Evolutionary conservation across 331 rosid genomes (phyloP).

Genomic region (Saraca asoca): DNA sequence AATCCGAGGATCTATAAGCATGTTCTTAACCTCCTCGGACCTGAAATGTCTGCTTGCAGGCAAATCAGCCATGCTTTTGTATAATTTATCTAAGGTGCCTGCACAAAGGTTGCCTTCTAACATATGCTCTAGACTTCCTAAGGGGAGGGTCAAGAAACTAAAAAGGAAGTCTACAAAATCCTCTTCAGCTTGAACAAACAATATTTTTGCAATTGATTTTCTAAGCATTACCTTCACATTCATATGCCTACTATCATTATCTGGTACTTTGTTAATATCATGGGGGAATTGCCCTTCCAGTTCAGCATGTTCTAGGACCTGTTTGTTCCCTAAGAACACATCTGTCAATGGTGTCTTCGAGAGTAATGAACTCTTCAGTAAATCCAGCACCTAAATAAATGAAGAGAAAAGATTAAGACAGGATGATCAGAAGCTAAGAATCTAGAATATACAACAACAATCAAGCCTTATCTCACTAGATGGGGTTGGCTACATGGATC

Average conservation of each 20-base stretch:
- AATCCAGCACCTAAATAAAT: constrained; percentile 10
- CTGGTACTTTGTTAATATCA: too few species aligned
- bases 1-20: background rate
- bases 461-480: too few species aligned
- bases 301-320: too few species aligned
- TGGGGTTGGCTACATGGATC: too few species aligned
- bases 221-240: background rate
- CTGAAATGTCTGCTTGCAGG: background rate
- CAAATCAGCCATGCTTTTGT: background rate
- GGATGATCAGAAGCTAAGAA: too few species aligned
- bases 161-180: constrained; percentile 26
- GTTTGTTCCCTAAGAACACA: constrained; percentile 1
- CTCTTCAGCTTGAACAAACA: background rate
- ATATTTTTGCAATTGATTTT: background rate
- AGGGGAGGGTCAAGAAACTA: constrained; percentile 9
- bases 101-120: background rate
- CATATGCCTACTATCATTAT: too few species aligned
- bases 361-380: constrained; percentile 15
- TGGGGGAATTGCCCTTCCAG: too few species aligned
- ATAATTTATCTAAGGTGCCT: constrained; percentile 14
- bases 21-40: background rate
- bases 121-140: constrained; percentile 17
- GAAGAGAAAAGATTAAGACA: too few species aligned
- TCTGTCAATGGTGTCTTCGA: constrained; percentile 11
- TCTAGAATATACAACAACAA: too few species aligned